Evolutionary conservation across 1,284 basidiomycete species (phyloP), one percentile per base, ranked within the genome.

Genomic region (Ceraceosorus bombacis): DNA sequence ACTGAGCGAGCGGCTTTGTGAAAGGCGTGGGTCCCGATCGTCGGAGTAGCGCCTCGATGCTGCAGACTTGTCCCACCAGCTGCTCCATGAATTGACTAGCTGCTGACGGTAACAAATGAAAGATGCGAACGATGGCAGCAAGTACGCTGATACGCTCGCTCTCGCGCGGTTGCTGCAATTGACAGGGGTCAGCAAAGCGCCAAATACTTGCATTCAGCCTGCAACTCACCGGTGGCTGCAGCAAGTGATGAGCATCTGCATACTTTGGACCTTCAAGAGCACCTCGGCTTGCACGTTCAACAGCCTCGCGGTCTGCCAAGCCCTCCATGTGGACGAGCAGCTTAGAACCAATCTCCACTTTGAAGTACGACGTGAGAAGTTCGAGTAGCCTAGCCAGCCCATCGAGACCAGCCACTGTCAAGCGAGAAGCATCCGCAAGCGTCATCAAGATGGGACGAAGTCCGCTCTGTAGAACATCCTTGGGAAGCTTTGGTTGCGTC

Each of bases 261-360:
- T 64, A 66, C 17, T 54, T 37, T 9, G 64, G 62, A 5, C 51
- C 58, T 7, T 61, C 62, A 1, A 77, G 66, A 13, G 70, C 65
- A 5, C 72, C 72, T n/a, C 54, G 63, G 5, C 71, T 68, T 10
- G 74, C 74, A 17, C 68, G 65, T 41, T 68, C 69, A 43, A 77
- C 64, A 46, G 68, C 65, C 9, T 65, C 61, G 1, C 71, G 71
- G 43, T 76, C 68, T 4, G 74, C 71, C 13, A 77, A 65, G 17
- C 64, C 66, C 48, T 69, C 63, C 51, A 77, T 68, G 78, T 99
- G 95, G 72, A 97, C 93, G 13, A 99, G 82, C 6, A 99, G 84
- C 80, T 98, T 98, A 78, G 90, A 86, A 7, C 95, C 96, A 68
- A 99, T 98, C 80, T 99, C 95, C 50, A 98, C 94, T 78, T 98